Evolutionary conservation across 1,139 yeast species (phyloP).

Genomic region (Debaryomyces subglobosus): DNA sequence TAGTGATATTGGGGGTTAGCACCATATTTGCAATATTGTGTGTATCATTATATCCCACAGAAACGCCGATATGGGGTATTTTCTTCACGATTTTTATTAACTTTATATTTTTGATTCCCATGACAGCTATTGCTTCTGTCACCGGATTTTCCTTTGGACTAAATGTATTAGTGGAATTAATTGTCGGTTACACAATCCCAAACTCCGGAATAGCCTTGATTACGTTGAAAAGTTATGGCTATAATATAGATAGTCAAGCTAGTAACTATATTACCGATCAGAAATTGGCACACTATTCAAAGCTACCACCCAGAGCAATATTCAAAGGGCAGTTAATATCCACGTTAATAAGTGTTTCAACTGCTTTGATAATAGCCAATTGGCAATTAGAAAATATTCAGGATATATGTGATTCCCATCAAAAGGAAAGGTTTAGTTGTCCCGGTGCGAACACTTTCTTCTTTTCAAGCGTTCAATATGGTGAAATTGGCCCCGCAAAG

Average conservation of each 20-base stretch:
- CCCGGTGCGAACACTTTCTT: slow-evolving; percentile 38
- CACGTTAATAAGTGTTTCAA: slow-evolving; percentile 26
- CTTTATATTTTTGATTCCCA: slow-evolving; percentile 38
- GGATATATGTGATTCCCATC: slow-evolving; percentile 30
- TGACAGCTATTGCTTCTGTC: slow-evolving; percentile 39
- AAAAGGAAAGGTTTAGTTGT: slow-evolving; percentile 33
- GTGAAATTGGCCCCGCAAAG: slow-evolving; percentile 40
- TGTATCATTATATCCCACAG: slow-evolving; percentile 36
- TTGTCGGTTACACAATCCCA: slow-evolving; percentile 44
- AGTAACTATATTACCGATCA: slow-evolving; percentile 40
- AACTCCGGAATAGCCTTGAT: slow-evolving; percentile 42
- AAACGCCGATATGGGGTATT: slow-evolving; percentile 42
- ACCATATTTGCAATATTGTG: slow-evolving; percentile 35
- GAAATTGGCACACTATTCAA: slow-evolving; percentile 38
- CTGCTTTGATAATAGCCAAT: slow-evolving; percentile 31
- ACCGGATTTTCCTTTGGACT: slow-evolving; percentile 43
- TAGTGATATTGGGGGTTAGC: slow-evolving; percentile 31
- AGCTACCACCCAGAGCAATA: slow-evolving; percentile 37
- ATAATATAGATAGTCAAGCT: slow-evolving; percentile 41
- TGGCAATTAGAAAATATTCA: slow-evolving; percentile 30
- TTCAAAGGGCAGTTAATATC: slow-evolving; percentile 38
- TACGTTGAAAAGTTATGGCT: slow-evolving; percentile 41
- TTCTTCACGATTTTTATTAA: slow-evolving; percentile 40
- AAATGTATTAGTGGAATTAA: slow-evolving; percentile 43
- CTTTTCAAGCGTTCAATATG: slow-evolving; percentile 37